Evolutionary conservation across 202 grass and related monocot genomes (phyloP).

Genomic region (Schoenoplectus tabernaemontani): DNA sequence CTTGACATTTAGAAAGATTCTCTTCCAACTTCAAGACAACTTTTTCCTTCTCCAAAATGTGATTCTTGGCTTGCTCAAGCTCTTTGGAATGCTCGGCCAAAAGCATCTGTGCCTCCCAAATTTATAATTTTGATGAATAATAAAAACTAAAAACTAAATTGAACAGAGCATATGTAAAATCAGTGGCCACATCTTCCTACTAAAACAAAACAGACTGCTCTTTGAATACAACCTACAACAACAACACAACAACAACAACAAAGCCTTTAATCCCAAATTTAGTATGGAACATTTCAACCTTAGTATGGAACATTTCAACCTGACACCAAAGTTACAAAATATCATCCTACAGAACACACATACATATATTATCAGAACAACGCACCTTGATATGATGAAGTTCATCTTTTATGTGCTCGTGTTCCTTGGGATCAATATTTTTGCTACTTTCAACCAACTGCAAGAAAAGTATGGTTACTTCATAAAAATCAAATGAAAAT

Average conservation of each 20-base stretch:
- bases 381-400: constrained; percentile 71
- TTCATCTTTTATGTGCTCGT: constrained; percentile 71
- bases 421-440: constrained; percentile 63
- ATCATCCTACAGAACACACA: not conserved
- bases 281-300: too few species aligned
- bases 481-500: not conserved
- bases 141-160: not conserved
- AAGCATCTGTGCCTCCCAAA: constrained; percentile 39
- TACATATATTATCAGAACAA: constrained; percentile 8
- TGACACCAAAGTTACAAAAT: not conserved
- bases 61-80: constrained; percentile 50
- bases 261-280: not conserved
- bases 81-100: constrained; percentile 45
- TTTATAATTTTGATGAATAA: not conserved
- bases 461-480: constrained; percentile 7
- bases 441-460: constrained; percentile 81
- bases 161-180: not conserved
- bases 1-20: constrained; percentile 43
- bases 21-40: constrained; percentile 61
- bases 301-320: not conserved
- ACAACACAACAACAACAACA: too few species aligned
- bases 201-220: constrained; percentile 6
- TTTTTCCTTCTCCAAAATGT: constrained; percentile 73
- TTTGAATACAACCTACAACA: too few species aligned
- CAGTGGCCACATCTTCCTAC: not conserved